Conservation (phyloP, 2,329 filamentous ascomycete genomes). For the Bertia moriformis region DNA sequence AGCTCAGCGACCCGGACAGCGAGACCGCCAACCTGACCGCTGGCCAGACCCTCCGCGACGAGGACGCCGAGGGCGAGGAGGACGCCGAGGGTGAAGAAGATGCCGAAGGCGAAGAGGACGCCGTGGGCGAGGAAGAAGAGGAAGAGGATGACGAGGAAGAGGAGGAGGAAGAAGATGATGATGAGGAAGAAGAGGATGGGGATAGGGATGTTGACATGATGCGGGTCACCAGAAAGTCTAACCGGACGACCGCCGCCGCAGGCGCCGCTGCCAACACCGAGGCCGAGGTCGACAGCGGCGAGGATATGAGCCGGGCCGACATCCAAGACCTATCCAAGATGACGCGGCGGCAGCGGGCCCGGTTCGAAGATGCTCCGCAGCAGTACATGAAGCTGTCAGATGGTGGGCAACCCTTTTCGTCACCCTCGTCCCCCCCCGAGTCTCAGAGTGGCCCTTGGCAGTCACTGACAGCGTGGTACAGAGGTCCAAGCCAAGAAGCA, state of each 20-base stretch:
- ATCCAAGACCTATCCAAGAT: conserved; percentile 42
- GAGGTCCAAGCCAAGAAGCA: conserved; percentile 50
- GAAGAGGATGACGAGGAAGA: not conserved
- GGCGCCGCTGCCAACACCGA: conserved; percentile 15
- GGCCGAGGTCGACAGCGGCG: conserved; percentile 25
- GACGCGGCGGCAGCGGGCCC: conserved; percentile 44
- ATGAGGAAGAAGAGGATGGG: conserved; percentile 19
- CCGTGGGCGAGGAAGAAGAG: conserved; percentile 4
- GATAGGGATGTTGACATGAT: conserved; percentile 32
- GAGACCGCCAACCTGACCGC: conserved; percentile 24
- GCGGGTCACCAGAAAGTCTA: conserved; percentile 26
- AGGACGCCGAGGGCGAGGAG: conserved; percentile 6
- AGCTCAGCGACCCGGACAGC: conserved; percentile 37
- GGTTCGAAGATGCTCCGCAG: conserved; percentile 38
- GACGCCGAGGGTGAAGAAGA: conserved; percentile 5
- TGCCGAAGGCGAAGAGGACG: conserved; percentile 14
- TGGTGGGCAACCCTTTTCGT: conserved; percentile 21
- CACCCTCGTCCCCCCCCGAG: no score
- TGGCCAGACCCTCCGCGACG: conserved; percentile 25
- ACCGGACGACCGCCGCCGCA: not conserved
- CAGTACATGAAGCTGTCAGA: conserved; percentile 46
- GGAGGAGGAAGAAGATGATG: conserved; percentile 16
- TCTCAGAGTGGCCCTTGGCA: not conserved
- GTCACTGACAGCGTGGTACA: no score
- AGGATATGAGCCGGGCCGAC: conserved; percentile 27